phyloP scores from a whole-genome alignment of 1,284 basidiomycete species.

The Cutaneotrichosporon sp. region DNA sequence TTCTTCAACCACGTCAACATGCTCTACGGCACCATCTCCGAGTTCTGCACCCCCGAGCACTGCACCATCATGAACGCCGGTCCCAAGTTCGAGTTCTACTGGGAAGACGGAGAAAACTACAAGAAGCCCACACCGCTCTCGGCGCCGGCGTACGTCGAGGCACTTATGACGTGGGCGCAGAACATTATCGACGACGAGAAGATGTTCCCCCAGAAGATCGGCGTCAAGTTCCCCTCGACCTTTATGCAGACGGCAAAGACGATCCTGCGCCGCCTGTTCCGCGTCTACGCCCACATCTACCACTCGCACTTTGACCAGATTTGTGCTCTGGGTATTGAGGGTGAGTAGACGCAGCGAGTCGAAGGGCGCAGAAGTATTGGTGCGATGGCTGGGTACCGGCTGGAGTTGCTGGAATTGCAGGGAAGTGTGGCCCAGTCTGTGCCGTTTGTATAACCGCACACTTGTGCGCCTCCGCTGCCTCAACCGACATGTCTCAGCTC shows the following conservation, averaged over 20 bases:
- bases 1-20: conserved; percentile 96
- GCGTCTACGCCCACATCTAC: conserved; percentile 98
- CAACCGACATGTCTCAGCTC: not conserved
- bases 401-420: no score
- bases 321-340: conserved; percentile 95
- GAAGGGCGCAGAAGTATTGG: no score
- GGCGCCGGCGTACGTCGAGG: conserved; percentile 95
- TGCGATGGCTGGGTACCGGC: no score
- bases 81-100: conserved; percentile 96
- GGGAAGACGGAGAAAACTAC: conserved; percentile 91
- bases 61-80: conserved; percentile 99
- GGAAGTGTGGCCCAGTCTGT: no score
- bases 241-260: conserved; percentile 89
- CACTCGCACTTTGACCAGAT: conserved; percentile 99
- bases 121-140: conserved; percentile 89
- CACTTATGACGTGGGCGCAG: conserved; percentile 98
- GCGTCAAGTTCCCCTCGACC: conserved; percentile 84
- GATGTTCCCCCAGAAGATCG: conserved; percentile 92
- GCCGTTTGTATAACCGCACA: no score
- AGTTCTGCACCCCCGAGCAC: conserved; percentile 93
- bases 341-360: conserved; percentile 51
- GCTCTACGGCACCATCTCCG: conserved; percentile 91
- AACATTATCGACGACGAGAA: conserved; percentile 84
- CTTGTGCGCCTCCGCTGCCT: not conserved
- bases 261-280: conserved; percentile 86